Evolutionary conservation across 2,329 filamentous ascomycete species (phyloP), one percentile per base, ranked within the genome.

Genomic region (Huntiella decipiens): DNA sequence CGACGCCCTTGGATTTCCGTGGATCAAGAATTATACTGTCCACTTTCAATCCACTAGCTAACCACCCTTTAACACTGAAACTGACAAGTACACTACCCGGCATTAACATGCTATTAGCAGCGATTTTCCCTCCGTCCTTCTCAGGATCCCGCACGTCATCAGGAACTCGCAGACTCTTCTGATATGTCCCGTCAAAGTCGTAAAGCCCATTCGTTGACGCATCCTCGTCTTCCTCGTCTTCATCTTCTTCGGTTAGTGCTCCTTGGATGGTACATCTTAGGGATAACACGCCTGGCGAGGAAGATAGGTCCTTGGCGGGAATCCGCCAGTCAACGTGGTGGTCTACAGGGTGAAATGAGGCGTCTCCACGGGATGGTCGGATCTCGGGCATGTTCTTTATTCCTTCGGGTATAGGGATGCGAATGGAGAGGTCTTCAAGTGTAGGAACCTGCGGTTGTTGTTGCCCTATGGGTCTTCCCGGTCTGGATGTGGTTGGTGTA

Each of bases 341-440:
- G 43, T 83, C 84, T 2, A 76, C 77, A 0, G 81, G 76, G 45
- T 74, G 81, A 63, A 86, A 95, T 47, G 73, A 77, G 2, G 85
- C 86, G 53, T 96, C 88, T 33, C 87, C 88, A 52, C 76, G 77
- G 53, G 77, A 82, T 2, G 86, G 74, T 47, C 84, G 74, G 46
- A 95, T 71, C 56, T 95, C 87, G 4, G 77, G 77, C 12, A 96
- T 66, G 57, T 86, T 94, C 48, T 84, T 77, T 43, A 95, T 85
- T 19, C 76, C 73, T 3, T 73, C 63, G 3, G 88, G 83, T 8
- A 96, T 70, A 1, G 87, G 86, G 6, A 95, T 73, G 2, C 76
- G 77, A 19, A 95, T 76, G 2, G 72, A 67, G 28, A 96, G 65
- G 48, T 91, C 82, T 54, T 94, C 84, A 17, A 95, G 15, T 2